Conservation (phyloP, 1,284 basidiomycete genomes). For the Serendipita sp. region DNA sequence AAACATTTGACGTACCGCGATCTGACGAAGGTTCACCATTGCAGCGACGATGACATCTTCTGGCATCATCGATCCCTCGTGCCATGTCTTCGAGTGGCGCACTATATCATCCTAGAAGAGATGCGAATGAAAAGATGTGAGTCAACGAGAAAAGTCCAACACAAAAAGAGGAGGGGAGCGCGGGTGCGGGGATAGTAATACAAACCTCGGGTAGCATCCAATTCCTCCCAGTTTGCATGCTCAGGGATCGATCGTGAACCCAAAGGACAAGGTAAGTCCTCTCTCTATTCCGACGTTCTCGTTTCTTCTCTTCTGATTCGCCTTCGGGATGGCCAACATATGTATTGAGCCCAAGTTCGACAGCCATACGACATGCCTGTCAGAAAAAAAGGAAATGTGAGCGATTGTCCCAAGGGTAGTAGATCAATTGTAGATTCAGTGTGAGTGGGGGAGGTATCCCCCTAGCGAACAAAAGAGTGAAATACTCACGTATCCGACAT, state of each 20-base stretch:
- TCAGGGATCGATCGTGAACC: constrained; percentile 67
- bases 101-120: constrained; percentile 43
- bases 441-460: constrained; percentile 8
- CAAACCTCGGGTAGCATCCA: constrained; percentile 68
- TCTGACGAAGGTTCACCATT: constrained; percentile 57
- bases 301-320: constrained; percentile 47
- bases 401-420: constrained; percentile 13
- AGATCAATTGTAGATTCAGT: constrained; percentile 6
- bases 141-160: not conserved
- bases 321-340: constrained; percentile 38
- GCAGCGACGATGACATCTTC: constrained; percentile 67
- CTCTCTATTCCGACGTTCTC: constrained; percentile 67
- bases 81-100: constrained; percentile 51
- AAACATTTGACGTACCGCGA: constrained; percentile 38
- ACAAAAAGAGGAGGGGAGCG: not conserved
- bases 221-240: constrained; percentile 65
- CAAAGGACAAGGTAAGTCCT: constrained; percentile 70
- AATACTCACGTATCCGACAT: constrained; percentile 58
- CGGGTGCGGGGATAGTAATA: not conserved
- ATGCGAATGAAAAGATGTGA: constrained; percentile 9
- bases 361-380: constrained; percentile 72
- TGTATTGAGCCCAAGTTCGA: constrained; percentile 62
- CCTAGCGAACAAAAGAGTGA: not conserved
- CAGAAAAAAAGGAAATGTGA: constrained; percentile 9
- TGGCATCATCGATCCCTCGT: constrained; percentile 45